Base-by-base conservation (phyloP, 805 yeast genomes). In the Starmerella roubikii region DNA sequence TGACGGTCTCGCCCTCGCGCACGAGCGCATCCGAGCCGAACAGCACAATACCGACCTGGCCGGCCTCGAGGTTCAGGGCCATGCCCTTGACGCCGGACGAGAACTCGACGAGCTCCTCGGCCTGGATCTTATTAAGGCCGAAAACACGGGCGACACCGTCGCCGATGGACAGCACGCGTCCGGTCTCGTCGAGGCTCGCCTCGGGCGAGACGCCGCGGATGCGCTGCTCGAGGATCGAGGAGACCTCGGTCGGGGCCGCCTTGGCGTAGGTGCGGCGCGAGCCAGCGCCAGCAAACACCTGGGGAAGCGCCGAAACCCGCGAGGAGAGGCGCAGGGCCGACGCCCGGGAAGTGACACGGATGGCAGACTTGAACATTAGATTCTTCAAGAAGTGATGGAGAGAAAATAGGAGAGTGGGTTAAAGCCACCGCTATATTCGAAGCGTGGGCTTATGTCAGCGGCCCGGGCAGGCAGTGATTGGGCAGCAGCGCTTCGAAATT, bases 101-200 rank as follows among this genome's bases (percentile, higher is more conserved):
- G 74, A 91, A 93, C 73, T 91, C 98, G 61, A 91, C 96, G 67
- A 91, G 77, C 74, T 91, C 99, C 74, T 91, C 98, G 64, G 98
- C 98, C 76, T 88, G 97, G 69, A 85, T 78, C 77, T 91, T 91
- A 91, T 86, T 91, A 61, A 91, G 74, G 72, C 99, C 99, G 72
- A 82, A 91, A 62, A 91, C 94, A 78, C 97, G 93, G 67, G 98
- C 99, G 65, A 91, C 91, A 91, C 99, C 99, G 71, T 91, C 99
- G 81, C 98, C 98, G 63, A 91, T 95, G 55, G 96, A 80, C 64
- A 91, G 75, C 62, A 91, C 98, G 72, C 94, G 84, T 68, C 99
- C 99, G 64, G 98, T 93, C 73, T 91, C 98, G 69, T 91, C 84
- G 62, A 91, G 78, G 79, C 83, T 77, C 59, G 95, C 83, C 69